phyloP scores from a whole-genome alignment of 108 stramenopile genomes.

The Cylindrotheca closterium region DNA sequence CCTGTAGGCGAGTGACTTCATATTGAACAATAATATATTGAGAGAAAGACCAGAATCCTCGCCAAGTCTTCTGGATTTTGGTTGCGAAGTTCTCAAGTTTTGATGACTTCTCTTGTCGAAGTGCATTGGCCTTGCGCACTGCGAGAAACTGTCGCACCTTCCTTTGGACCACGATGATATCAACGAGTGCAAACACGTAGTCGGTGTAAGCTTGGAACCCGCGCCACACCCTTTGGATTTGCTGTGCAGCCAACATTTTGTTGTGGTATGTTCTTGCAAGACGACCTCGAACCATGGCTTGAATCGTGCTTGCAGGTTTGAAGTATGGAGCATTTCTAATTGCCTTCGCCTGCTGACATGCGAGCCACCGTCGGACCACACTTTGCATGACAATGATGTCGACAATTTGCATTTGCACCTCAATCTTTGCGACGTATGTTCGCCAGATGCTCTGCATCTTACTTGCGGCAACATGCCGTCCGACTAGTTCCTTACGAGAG shows the following conservation, averaged over 20 bases:
- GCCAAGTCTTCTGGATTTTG: constrained; percentile 63
- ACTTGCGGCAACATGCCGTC: constrained; percentile 37
- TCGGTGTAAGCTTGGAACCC: constrained; percentile 60
- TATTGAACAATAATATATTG: constrained; percentile 63
- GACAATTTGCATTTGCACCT: constrained; percentile 53
- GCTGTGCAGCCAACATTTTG: constrained; percentile 29
- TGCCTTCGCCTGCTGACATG: constrained; percentile 4
- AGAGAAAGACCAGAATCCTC: constrained; percentile 68
- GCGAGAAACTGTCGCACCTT: constrained; percentile 50
- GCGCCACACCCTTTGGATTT: constrained; percentile 60
- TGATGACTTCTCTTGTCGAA: constrained; percentile 33
- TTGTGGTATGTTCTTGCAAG: constrained; percentile 4
- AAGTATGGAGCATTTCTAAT: constrained; percentile 8
- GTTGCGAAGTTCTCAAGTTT: constrained; percentile 45
- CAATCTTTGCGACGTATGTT: constrained; percentile 41
- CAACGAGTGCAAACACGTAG: constrained; percentile 58
- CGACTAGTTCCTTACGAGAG: constrained; percentile 24
- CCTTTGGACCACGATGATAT: constrained; percentile 53
- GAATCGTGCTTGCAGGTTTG: constrained; percentile 17
- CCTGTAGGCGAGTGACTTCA: constrained; percentile 66
- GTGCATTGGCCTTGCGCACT: constrained; percentile 8
- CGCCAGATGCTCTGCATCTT: constrained; percentile 60
- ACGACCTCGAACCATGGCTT: constrained; percentile 30
- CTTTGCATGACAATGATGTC: constrained; percentile 76
- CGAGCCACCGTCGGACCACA: constrained; percentile 44